Conservation (phyloP, 1,139 yeast genomes). For the Barnettozyma hawaiiensis region DNA sequence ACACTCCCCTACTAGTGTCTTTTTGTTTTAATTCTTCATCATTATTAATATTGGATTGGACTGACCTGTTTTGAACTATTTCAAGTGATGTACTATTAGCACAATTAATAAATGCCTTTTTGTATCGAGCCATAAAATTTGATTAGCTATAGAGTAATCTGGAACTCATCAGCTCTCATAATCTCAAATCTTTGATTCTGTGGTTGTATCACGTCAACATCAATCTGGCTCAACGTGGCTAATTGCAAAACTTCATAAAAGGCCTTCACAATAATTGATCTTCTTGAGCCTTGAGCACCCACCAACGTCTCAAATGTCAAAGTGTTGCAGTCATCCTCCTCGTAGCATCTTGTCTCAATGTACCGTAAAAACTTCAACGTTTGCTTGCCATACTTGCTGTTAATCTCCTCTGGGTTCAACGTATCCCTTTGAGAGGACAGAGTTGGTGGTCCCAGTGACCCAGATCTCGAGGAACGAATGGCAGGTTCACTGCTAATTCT, state of each 20-base stretch:
- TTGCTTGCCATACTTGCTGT: slow-evolving; percentile 6
- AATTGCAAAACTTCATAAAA: slow-evolving; percentile 38
- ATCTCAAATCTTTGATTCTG: background rate
- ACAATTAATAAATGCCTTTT: background rate
- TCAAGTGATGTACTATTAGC: background rate
- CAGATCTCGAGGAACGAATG: background rate
- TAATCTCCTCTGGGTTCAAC: slow-evolving; percentile 7
- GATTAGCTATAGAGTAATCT: background rate
- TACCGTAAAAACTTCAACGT: slow-evolving; percentile 21
- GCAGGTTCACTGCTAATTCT: background rate
- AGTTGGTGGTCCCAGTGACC: background rate
- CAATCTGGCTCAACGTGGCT: slow-evolving; percentile 27
- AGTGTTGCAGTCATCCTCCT: slow-evolving; percentile 9
- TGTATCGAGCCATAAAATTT: background rate
- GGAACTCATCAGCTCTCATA: slow-evolving; percentile 3
- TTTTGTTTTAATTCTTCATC: background rate
- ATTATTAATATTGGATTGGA: too few relatives aligned
- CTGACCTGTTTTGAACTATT: background rate
- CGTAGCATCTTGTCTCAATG: slow-evolving; percentile 18
- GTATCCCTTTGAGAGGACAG: slow-evolving; percentile 1
- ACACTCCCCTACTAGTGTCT: too few relatives aligned
- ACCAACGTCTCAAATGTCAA: slow-evolving; percentile 16
- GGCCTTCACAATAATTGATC: slow-evolving; percentile 35
- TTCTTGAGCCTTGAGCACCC: slow-evolving; percentile 18
- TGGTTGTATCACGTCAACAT: background rate